Conservation (phyloP, 495 filamentous ascomycete genomes). For the Lasiosphaeriaceae sp. region DNA sequence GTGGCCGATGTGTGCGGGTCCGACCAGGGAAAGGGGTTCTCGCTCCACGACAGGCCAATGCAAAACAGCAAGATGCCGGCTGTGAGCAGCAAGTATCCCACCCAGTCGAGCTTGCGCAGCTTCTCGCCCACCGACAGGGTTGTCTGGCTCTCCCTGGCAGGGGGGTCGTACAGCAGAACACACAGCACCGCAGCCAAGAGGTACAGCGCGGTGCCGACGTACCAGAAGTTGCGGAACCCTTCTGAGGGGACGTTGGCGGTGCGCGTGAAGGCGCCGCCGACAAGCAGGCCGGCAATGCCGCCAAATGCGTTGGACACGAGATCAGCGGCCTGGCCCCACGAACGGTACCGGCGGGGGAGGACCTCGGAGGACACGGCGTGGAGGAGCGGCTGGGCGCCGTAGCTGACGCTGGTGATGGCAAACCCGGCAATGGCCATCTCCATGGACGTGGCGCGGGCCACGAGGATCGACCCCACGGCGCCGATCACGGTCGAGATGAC, state of each 20-base stretch:
- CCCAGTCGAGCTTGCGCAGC: constrained; percentile 31
- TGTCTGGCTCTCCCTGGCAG: constrained; percentile 13
- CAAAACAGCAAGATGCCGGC: constrained; percentile 29
- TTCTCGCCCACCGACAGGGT: constrained; percentile 22
- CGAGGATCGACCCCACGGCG: constrained; percentile 23
- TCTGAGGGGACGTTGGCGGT: constrained; percentile 19
- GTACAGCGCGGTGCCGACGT: constrained; percentile 24
- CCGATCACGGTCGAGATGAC: constrained; percentile 21
- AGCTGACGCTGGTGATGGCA: constrained; percentile 18
- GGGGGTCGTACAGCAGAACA: constrained; percentile 25
- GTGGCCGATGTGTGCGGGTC: constrained; percentile 27
- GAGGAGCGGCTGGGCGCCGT: constrained; percentile 27
- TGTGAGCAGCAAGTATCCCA: constrained; percentile 27
- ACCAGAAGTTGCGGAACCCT: constrained; percentile 31
- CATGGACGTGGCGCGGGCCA: constrained; percentile 23
- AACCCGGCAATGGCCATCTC: constrained; percentile 30
- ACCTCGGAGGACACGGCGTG: constrained; percentile 32
- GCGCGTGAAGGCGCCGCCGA: constrained; percentile 23
- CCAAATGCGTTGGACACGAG: constrained; percentile 22
- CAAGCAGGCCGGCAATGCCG: constrained; percentile 18
- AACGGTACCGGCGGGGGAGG: constrained; percentile 26
- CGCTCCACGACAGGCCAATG: constrained; percentile 30
- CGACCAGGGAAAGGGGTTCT: constrained; percentile 32
- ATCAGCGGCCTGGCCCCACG: constrained; percentile 28
- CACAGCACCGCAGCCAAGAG: constrained; percentile 17